A percentile compares a stretch with the other conserved stretches of the same genome.
These are phyloP conservation scores for Mariannaea sp. DNA, from an alignment of 2,329 filamentous ascomycete genomes.

Conservation along the genomic window DNA sequence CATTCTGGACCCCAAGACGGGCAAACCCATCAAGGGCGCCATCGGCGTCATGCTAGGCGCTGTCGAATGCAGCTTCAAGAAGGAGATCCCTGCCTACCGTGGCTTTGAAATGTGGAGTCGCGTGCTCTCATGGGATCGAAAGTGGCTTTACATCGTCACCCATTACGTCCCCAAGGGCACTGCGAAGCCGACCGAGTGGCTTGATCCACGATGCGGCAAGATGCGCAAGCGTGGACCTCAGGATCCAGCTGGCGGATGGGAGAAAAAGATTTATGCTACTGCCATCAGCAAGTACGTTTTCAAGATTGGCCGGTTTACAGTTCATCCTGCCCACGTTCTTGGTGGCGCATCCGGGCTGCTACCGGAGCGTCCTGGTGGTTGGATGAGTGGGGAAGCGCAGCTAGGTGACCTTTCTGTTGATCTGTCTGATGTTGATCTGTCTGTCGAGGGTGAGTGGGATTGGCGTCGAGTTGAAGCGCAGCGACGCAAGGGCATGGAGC, in stretches of 20 bases:
- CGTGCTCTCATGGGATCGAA: slow-evolving; percentile 75
- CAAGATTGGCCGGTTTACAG: slow-evolving; percentile 80
- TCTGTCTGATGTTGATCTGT: slow-evolving; percentile 43
- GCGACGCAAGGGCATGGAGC: slow-evolving; percentile 59
- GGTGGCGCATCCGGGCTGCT: slow-evolving; percentile 69
- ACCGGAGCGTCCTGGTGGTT: slow-evolving; percentile 72
- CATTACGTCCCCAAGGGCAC: slow-evolving; percentile 71
- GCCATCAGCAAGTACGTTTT: slow-evolving; percentile 81
- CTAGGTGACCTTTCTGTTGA: slow-evolving; percentile 47
- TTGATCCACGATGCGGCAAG: slow-evolving; percentile 52
- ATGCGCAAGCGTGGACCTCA: slow-evolving; percentile 46
- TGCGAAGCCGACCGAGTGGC: slow-evolving; percentile 59
- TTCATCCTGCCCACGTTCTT: slow-evolving; percentile 79
- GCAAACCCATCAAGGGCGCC: slow-evolving; percentile 55
- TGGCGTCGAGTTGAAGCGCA: slow-evolving; percentile 63
- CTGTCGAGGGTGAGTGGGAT: slow-evolving; percentile 54
- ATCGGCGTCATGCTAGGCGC: slow-evolving; percentile 72
- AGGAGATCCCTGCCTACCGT: slow-evolving; percentile 72
- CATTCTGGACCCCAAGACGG: slow-evolving; percentile 55
- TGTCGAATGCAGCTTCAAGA: slow-evolving; percentile 74
- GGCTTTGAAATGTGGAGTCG: slow-evolving; percentile 75
- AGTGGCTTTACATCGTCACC: slow-evolving; percentile 79
- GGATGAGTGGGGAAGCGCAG: slow-evolving; percentile 54
- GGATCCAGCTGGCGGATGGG: slow-evolving; percentile 51
- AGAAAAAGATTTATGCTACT: slow-evolving; percentile 71